Conservation (phyloP, 768 basidiomycete species). For the Leccinum fibrillosum region DNA sequence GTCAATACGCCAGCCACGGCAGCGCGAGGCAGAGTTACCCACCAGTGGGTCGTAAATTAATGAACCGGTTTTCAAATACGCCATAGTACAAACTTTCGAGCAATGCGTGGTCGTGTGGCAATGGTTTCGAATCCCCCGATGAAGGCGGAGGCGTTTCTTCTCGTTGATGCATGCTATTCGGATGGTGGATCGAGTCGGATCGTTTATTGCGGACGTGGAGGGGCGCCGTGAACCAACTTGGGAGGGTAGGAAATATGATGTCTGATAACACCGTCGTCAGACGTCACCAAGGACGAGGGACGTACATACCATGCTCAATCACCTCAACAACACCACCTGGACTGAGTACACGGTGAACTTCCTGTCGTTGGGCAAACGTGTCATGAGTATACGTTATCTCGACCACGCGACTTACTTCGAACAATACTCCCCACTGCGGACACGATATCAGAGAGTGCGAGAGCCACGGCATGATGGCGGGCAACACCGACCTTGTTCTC, state of each 20-base stretch:
- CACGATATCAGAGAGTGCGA: constrained; percentile 1
- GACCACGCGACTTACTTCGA: constrained; percentile 45
- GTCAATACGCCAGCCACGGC: constrained; percentile 4
- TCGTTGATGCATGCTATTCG: constrained; percentile 42
- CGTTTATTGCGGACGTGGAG: constrained; percentile 52
- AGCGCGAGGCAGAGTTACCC: constrained; percentile 17
- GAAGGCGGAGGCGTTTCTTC: constrained; percentile 28
- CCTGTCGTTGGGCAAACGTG: constrained; percentile 39
- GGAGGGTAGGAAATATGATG: constrained; percentile 70
- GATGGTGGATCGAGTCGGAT: constrained; percentile 48
- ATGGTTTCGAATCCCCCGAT: constrained; percentile 34
- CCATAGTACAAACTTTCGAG: constrained; percentile 65
- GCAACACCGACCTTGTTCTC: constrained; percentile 59
- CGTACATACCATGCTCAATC: constrained; percentile 61
- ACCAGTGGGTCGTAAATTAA: constrained; percentile 70
- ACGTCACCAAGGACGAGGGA: neutral
- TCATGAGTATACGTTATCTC: constrained; percentile 1
- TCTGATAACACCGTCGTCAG: constrained; percentile 39
- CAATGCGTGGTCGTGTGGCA: constrained; percentile 64
- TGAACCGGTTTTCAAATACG: constrained; percentile 68
- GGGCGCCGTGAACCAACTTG: constrained; percentile 74
- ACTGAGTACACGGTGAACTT: constrained; percentile 65
- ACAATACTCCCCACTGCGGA: constrained; percentile 61
- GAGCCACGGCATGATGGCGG: neutral
- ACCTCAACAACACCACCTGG: constrained; percentile 72